Percentiles rank a stretch among this genome's conserved stretches.
phyloP scores from a whole-genome alignment of 192 early-diverging fungal species.

The Funneliformis geosporum region DNA sequence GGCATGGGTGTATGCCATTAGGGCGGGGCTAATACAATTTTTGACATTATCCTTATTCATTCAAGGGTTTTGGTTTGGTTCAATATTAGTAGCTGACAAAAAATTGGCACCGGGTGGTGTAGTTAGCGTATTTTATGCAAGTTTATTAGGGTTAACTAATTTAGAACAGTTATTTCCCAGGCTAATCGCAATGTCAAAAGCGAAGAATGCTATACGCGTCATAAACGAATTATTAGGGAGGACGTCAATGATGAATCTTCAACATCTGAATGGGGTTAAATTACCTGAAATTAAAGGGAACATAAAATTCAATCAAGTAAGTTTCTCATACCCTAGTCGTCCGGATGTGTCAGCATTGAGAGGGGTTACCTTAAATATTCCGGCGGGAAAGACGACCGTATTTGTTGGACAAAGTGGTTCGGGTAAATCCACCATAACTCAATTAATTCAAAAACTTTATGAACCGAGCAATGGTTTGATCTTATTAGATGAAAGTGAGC shows the following conservation, averaged over 20 bases:
- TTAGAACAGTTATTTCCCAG: neutral
- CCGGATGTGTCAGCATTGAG: slow-evolving; percentile 7
- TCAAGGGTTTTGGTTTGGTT: slow-evolving; percentile 31
- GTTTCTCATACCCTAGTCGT: slow-evolving; percentile 31
- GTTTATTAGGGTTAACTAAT: slow-evolving; percentile 3
- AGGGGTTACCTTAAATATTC: slow-evolving; percentile 18
- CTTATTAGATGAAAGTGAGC: slow-evolving; percentile 72
- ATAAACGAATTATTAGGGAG: slow-evolving; percentile 23
- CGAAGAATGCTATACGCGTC: slow-evolving; percentile 9
- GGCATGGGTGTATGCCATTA: neutral
- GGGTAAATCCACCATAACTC: slow-evolving; percentile 26
- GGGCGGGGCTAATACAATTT: slow-evolving; percentile 20
- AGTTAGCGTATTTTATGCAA: slow-evolving; percentile 15
- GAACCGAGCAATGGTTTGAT: slow-evolving; percentile 53
- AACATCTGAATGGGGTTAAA: slow-evolving; percentile 20
- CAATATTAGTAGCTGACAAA: slow-evolving; percentile 13
- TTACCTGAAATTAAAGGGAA: slow-evolving; percentile 10
- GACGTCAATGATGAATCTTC: slow-evolving; percentile 2
- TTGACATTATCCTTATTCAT: slow-evolving; percentile 24
- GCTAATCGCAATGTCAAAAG: neutral
- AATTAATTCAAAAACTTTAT: slow-evolving; percentile 29
- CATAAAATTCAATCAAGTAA: slow-evolving; percentile 25
- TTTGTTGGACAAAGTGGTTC: slow-evolving; percentile 32
- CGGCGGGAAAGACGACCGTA: slow-evolving; percentile 27
- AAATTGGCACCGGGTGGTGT: slow-evolving; percentile 23